A percentile compares a stretch with the other conserved stretches of the same genome.
These are phyloP conservation scores for Nakazawaea ishiwadae DNA, from an alignment of 805 yeast genomes.

Conservation along the genomic window DNA sequence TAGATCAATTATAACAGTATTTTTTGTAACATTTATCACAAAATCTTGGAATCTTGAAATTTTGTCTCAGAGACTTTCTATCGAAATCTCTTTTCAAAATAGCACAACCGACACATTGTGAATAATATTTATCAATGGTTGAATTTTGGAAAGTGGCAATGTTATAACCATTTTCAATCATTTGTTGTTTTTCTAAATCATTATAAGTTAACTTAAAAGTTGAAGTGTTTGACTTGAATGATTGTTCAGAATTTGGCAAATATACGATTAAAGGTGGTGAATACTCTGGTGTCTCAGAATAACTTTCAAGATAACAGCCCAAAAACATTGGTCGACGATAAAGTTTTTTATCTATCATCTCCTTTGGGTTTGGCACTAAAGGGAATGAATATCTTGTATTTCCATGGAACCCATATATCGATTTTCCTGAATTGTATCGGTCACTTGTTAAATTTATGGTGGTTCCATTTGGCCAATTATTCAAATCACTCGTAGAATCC, in stretches of 20 bases:
- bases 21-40: constrained; percentile 32
- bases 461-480: constrained; percentile 59
- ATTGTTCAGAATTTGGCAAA: constrained; percentile 37
- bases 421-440: constrained; percentile 19
- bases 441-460: constrained; percentile 35
- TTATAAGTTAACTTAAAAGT: constrained; percentile 54
- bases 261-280: constrained; percentile 54
- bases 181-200: constrained; percentile 33
- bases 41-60: constrained; percentile 24
- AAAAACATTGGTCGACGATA: constrained; percentile 31
- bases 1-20: constrained; percentile 27
- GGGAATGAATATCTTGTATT: constrained; percentile 27
- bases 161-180: constrained; percentile 49
- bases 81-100: constrained; percentile 49
- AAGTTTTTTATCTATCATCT: constrained; percentile 19
- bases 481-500: constrained; percentile 45
- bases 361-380: constrained; percentile 27
- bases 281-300: constrained; percentile 17
- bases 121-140: constrained; percentile 28
- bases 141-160: constrained; percentile 44
- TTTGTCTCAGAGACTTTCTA: constrained; percentile 20
- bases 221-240: constrained; percentile 47
- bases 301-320: constrained; percentile 32
- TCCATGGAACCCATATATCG: not conserved
- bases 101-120: constrained; percentile 54